phyloP scores from a whole-genome alignment of 768 basidiomycete species.

The Tulasnella sp. region DNA sequence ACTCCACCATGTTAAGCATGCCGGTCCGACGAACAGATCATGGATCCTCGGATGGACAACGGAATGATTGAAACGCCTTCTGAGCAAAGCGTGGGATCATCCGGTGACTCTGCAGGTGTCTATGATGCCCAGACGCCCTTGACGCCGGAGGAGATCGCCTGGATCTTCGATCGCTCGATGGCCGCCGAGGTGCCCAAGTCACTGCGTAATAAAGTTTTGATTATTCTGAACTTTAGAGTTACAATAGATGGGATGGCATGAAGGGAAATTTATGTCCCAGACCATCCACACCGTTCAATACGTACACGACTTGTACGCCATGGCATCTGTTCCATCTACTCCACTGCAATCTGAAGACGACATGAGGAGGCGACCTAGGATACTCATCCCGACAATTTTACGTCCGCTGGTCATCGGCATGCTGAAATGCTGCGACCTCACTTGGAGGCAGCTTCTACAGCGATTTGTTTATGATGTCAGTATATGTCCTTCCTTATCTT shows the following conservation, averaged over 20 bases:
- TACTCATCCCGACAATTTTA: constrained; percentile 59
- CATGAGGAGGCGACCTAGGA: constrained; percentile 43
- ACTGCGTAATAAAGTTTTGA: background rate
- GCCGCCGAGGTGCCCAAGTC: constrained; percentile 52
- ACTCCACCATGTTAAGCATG: background rate
- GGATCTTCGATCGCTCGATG: constrained; percentile 71
- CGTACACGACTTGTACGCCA: constrained; percentile 53
- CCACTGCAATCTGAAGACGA: constrained; percentile 15
- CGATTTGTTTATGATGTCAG: constrained; percentile 69
- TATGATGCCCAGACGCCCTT: constrained; percentile 59
- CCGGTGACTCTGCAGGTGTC: no score
- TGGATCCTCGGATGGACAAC: constrained; percentile 82
- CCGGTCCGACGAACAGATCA: constrained; percentile 45
- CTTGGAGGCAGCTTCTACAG: constrained; percentile 72
- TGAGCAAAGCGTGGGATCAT: constrained; percentile 32
- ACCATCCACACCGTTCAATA: constrained; percentile 74
- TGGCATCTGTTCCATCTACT: constrained; percentile 27
- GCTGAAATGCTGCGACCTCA: constrained; percentile 71
- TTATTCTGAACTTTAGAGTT: background rate
- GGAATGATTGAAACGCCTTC: constrained; percentile 40
- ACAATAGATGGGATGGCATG: constrained; percentile 75
- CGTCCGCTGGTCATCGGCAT: constrained; percentile 55
- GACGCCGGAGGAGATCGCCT: constrained; percentile 73
- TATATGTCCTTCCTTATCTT: constrained; percentile 17
- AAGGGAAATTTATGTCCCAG: constrained; percentile 74